Evolutionary conservation across 164 flowering plant genomes (phyloP).

Genomic region (Berberis vulgaris): DNA sequence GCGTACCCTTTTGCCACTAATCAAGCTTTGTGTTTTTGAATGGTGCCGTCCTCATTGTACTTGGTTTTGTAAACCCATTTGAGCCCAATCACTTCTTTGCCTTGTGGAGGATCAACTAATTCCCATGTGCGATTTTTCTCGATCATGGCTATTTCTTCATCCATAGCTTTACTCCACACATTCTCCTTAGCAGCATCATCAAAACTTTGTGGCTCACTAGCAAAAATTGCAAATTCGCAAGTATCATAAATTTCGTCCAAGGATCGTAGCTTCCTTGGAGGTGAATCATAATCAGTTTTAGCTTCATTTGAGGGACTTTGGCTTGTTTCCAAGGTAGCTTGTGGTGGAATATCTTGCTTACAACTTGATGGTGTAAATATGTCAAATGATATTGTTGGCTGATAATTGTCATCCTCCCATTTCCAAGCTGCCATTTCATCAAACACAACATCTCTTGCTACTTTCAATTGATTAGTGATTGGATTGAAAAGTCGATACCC

Average conservation of each 20-base stretch:
- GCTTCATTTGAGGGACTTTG: background rate
- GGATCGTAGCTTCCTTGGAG: background rate
- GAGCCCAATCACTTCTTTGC: background rate
- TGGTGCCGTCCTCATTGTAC: background rate
- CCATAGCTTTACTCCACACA: background rate
- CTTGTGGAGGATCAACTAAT: too few species aligned
- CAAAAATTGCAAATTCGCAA: background rate
- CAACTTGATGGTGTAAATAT: too few species aligned
- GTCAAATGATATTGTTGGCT: too few species aligned
- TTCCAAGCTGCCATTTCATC: background rate
- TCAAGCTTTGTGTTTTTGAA: background rate
- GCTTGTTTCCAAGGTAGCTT: background rate
- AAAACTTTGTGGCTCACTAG: too few species aligned
- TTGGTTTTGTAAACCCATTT: background rate
- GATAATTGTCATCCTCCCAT: too few species aligned
- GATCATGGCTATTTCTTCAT: background rate
- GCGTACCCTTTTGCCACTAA: background rate
- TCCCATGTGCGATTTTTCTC: background rate
- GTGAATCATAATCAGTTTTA: background rate
- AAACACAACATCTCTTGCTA: background rate
- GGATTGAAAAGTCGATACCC: background rate
- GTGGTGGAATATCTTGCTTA: background rate
- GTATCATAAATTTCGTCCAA: background rate
- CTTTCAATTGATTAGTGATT: background rate
- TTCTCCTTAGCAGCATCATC: background rate